Conservation (phyloP, 164 flowering plant genomes). For the Echeveria elegans region DNA sequence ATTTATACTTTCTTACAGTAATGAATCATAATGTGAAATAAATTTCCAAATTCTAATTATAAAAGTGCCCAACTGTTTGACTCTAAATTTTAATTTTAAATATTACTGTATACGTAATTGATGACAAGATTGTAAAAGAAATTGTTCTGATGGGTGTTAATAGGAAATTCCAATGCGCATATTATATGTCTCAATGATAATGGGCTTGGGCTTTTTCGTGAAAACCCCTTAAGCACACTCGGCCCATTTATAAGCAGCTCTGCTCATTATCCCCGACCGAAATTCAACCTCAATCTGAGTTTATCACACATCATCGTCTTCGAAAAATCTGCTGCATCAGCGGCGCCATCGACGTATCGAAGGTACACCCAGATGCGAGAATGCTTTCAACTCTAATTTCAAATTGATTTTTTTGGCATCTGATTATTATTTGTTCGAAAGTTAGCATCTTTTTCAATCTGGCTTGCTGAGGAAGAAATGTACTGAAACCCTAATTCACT, state of each 20-base stretch:
- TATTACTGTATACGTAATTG: no score
- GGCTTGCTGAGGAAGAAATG: constrained; percentile 6
- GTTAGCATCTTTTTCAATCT: background rate
- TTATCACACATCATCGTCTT: background rate
- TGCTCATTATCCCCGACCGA: background rate
- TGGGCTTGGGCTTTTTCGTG: no score
- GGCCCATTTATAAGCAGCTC: background rate
- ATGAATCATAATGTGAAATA: no score
- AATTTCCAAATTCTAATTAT: no score
- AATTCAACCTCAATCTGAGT: background rate
- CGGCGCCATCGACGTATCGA: background rate
- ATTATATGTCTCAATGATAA: no score
- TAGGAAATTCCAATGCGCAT: no score
- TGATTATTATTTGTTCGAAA: background rate
- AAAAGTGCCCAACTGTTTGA: no score
- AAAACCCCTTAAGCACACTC: no score
- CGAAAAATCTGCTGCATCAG: background rate
- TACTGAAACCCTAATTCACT: background rate
- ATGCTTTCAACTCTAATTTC: background rate
- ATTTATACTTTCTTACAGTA: no score
- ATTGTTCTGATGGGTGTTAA: no score
- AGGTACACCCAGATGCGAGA: background rate
- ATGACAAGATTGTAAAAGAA: no score
- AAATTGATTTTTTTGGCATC: background rate
- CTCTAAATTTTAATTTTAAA: no score